Base-by-base conservation (phyloP, 164 flowering plant genomes). In the Vitis amurensis region DNA sequence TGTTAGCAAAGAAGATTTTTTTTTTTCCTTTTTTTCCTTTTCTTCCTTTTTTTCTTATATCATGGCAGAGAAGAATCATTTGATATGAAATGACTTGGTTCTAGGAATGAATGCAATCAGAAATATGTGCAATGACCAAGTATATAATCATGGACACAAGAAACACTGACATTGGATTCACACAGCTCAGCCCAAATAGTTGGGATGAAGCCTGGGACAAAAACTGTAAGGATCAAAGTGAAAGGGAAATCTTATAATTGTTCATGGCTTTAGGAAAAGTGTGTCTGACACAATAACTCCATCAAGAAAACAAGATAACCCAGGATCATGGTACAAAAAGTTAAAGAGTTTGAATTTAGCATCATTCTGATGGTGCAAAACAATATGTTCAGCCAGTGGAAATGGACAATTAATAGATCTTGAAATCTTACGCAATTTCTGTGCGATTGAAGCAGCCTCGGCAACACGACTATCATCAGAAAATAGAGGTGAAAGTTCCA, bases 401-500 rank as follows among this genome's bases (percentile, higher is more conserved):
- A 62, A n/a, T 62, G 65, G 5, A 17, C 11, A 49, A 3, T n/a
- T 47, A 15, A 19, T 14, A 3, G 9, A 56, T 3, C 44, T 37
- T 4, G 6, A 37, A 37, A 73, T 63, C 93, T 81, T 91, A 96
- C 98, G 87, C 78, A 96, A 82, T 88, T 96, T 96, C 73, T 96
- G 97, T 49, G 99, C 98, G 80, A 92, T 86, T 74, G 97, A 86
- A 73, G 99, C 98, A 67, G 99, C 99, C 77, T 96, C 98, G n/a
- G 99, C 97, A 84, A 96, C 99, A 74, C 97, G 98, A 73, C 97
- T 93, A 65, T 96, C 98, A 80, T 96, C 99, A 77, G 99, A 92
- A 79, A 96, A 96, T 27, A 96, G 81, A 55, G 99, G 91, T 74
- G 99, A 93, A 68, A 96, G 93, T 72, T 93, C 99, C 96, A 96